Percentiles rank a stretch among this genome's conserved stretches.
phyloP scores from a whole-genome alignment of 495 filamentous ascomycete genomes.

The Penicillium argentinense region DNA sequence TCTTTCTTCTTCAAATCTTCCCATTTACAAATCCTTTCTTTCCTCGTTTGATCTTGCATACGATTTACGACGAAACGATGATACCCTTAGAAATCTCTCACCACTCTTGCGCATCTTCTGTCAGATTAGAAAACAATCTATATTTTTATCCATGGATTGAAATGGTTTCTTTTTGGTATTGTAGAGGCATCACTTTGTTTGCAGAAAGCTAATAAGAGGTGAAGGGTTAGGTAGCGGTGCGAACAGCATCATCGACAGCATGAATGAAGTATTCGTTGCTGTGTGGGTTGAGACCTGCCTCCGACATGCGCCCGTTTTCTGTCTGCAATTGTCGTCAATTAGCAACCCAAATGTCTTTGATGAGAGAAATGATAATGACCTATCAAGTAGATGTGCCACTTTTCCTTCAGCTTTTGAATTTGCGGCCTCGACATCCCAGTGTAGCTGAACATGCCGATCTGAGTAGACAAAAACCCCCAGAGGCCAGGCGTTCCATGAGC shows the following conservation, averaged over 20 bases:
- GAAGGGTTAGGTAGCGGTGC: too few species aligned
- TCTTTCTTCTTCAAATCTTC: too few species aligned
- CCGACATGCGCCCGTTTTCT: slow-evolving; percentile 1
- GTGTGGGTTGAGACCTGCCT: background rate
- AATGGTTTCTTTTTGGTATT: too few species aligned
- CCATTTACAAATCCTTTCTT: too few species aligned
- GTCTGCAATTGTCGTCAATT: background rate
- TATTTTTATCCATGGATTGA: too few species aligned
- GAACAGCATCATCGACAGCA: background rate
- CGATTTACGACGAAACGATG: slow-evolving; percentile 1
- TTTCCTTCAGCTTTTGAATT: background rate
- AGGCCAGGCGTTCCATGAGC: background rate
- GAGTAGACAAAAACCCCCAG: background rate
- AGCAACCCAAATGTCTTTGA: background rate
- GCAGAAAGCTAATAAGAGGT: too few species aligned
- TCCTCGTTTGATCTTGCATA: background rate
- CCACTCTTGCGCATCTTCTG: background rate
- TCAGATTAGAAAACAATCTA: background rate
- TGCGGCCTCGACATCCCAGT: background rate
- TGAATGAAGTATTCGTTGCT: slow-evolving; percentile 1
- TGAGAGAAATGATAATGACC: background rate
- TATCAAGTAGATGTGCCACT: slow-evolving; percentile 2
- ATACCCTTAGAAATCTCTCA: background rate
- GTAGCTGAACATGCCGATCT: slow-evolving; percentile 4
- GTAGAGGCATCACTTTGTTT: too few species aligned